Evolutionary conservation across 768 basidiomycete genomes (phyloP).

Genomic region (Phaeotremella skinneri): DNA sequence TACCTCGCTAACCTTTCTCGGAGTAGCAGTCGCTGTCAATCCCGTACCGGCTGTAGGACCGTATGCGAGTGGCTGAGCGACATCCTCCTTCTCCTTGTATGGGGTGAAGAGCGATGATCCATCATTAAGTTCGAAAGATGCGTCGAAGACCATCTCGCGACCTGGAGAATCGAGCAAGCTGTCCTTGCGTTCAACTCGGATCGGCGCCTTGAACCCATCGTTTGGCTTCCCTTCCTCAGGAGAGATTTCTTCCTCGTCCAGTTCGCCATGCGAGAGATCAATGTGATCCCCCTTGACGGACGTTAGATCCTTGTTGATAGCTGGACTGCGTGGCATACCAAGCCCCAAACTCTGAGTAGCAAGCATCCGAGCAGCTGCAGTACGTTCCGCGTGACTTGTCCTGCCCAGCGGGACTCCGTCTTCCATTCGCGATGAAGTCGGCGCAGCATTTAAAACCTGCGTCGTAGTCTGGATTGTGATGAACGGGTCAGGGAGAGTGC

Average conservation of each 20-base stretch:
- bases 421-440: constrained; percentile 23
- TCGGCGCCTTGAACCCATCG: neutral
- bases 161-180: neutral
- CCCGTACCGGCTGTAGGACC: constrained; percentile 1
- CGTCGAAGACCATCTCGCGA: constrained; percentile 19
- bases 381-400: constrained; percentile 40
- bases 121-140: constrained; percentile 12
- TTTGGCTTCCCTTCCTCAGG: neutral
- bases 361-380: constrained; percentile 43
- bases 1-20: constrained; percentile 13
- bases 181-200: neutral
- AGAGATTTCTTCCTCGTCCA: constrained; percentile 7
- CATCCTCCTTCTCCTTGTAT: no score
- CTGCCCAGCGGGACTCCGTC: constrained; percentile 46
- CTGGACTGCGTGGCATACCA: constrained; percentile 47
- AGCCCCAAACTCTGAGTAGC: constrained; percentile 48
- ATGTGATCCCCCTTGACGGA: constrained; percentile 8
- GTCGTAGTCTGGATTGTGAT: constrained; percentile 49
- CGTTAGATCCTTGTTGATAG: constrained; percentile 22
- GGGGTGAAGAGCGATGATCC: neutral
- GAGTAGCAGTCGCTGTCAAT: constrained; percentile 1
- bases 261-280: neutral
- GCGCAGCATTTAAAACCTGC: constrained; percentile 21
- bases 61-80: neutral
- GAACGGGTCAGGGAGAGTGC: constrained; percentile 50